These are phyloP conservation scores for Pythium vanterpoolii DNA, from an alignment of 352 stramenopile species.

Conservation along the genomic window DNA sequence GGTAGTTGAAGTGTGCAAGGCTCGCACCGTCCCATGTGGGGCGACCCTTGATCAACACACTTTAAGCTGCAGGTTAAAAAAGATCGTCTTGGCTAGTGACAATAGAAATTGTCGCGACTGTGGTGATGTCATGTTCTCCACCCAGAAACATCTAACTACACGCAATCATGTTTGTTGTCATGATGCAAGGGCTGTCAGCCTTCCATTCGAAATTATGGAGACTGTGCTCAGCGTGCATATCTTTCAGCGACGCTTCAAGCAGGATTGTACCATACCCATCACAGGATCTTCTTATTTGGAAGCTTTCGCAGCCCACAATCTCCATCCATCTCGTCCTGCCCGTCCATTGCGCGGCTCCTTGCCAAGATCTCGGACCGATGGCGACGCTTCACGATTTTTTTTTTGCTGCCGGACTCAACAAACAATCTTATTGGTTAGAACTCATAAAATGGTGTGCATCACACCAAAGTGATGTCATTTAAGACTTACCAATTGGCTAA, in stretches of 20 bases:
- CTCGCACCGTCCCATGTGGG: neutral
- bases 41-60: neutral
- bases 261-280: neutral
- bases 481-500: neutral
- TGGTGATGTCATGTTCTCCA: neutral
- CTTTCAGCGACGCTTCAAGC: neutral
- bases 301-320: neutral
- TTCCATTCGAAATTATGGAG: neutral
- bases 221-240: neutral
- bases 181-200: too few species aligned
- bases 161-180: neutral
- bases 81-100: too few species aligned
- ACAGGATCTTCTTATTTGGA: neutral
- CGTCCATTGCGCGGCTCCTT: neutral
- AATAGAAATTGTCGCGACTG: too few species aligned
- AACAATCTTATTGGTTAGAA: neutral
- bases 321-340: too few species aligned
- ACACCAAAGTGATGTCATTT: neutral
- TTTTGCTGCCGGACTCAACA: neutral
- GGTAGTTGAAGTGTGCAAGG: neutral
- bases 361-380: neutral
- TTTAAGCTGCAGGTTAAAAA: neutral
- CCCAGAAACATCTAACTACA: neutral
- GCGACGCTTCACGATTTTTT: neutral
- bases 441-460: neutral